Evolutionary conservation across 805 yeast genomes (phyloP).

Genomic region (Komagataella kurtzmanii): DNA sequence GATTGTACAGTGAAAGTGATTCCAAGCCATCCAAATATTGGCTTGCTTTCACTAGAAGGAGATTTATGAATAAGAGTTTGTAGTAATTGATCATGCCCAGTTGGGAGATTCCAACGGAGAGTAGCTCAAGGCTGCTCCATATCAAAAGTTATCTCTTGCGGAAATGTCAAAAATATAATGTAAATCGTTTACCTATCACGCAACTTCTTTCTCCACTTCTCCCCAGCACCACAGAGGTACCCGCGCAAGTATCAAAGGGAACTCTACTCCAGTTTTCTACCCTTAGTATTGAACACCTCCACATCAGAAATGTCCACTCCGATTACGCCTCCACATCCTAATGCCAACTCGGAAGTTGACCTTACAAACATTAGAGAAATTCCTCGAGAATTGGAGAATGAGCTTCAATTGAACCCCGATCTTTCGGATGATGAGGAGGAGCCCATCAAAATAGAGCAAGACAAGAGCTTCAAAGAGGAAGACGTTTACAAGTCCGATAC

Average conservation of each 20-base stretch:
- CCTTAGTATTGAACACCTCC: background rate
- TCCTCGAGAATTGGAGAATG: conserved; percentile 11
- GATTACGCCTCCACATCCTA: conserved; percentile 15
- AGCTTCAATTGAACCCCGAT: conserved; percentile 10
- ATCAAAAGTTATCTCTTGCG: background rate
- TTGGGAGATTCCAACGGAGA: background rate
- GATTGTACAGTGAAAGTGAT: conserved; percentile 52
- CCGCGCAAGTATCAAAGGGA: background rate
- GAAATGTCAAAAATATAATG: background rate
- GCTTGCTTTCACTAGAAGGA: conserved; percentile 90
- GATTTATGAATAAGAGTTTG: conserved; percentile 88
- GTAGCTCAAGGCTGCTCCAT: background rate
- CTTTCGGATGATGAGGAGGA: conserved; percentile 6
- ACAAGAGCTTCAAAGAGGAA: conserved; percentile 1
- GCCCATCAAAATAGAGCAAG: conserved; percentile 1
- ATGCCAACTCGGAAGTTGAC: conserved; percentile 11
- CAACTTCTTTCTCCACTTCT: background rate
- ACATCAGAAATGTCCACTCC: conserved; percentile 5
- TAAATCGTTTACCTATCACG: background rate
- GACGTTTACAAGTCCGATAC: background rate
- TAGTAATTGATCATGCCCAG: conserved; percentile 9
- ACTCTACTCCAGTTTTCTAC: background rate
- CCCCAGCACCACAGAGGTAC: background rate
- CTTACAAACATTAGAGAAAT: conserved; percentile 4
- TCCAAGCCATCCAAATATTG: conserved; percentile 75